These are phyloP conservation scores for Coemansia sp. DNA, from an alignment of 192 early-diverging fungal genomes.

Conservation along the genomic window DNA sequence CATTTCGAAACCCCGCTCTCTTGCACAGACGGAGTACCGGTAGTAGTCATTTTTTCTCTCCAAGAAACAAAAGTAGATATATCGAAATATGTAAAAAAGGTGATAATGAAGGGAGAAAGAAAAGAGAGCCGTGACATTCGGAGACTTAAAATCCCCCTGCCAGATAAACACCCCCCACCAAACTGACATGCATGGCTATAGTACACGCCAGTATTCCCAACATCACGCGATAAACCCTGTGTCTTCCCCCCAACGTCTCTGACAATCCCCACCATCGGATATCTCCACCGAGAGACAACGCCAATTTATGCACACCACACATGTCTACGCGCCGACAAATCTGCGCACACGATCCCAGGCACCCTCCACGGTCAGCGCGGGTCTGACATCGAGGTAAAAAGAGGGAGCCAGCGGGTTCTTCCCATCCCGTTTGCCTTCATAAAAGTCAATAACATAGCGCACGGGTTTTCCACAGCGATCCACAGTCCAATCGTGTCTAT, in stretches of 20 bases:
- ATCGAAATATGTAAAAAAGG: neutral
- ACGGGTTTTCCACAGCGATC: slow-evolving; percentile 88
- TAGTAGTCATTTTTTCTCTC: neutral
- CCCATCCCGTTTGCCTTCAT: slow-evolving; percentile 65
- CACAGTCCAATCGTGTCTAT: slow-evolving; percentile 93
- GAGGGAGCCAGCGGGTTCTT: slow-evolving; percentile 54
- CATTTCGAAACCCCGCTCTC: neutral
- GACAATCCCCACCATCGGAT: neutral
- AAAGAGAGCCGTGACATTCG: neutral
- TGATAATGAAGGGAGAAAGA: neutral
- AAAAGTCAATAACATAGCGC: slow-evolving; percentile 92
- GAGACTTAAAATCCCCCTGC: neutral
- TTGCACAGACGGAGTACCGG: neutral
- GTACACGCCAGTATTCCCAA: neutral
- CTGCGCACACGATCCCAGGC: slow-evolving; percentile 38
- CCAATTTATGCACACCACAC: neutral
- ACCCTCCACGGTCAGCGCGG: slow-evolving; percentile 63
- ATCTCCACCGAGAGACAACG: neutral
- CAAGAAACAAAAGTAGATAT: no score
- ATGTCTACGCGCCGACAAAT: slow-evolving; percentile 11
- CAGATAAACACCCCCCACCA: neutral
- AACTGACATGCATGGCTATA: neutral
- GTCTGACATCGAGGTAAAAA: slow-evolving; percentile 91
- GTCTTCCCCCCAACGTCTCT: neutral
- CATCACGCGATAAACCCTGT: neutral